Base-by-base conservation (phyloP, 805 yeast species). In the Metschnikowia anglica region DNA sequence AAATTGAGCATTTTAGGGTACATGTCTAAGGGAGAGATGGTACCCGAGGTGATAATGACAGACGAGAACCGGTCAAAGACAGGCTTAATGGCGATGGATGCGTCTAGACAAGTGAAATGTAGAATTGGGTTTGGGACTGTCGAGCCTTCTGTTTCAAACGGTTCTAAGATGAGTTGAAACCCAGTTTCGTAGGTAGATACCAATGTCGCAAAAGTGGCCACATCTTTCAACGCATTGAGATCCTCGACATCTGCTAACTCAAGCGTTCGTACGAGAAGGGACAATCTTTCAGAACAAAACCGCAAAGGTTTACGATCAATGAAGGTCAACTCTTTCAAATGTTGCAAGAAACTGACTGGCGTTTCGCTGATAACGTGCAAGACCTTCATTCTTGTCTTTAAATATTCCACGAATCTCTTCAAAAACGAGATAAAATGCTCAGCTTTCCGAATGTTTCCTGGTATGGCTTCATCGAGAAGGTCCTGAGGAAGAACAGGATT, bases 21-120 rank as follows among this genome's bases (percentile, higher is more conserved):
- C 99, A 93, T 93, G 58, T 93, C 98, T 61, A 93, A 77, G 1
- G 99, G 99, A 0, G 98, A 91, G 36, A 93, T 93, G 12, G 99
- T 93, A 52, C 99, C 99, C 0, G 97, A 88, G 0, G 99, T 93
- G 47, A 93, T 93, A 48, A 93, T 84, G 9, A 93, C 96, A 0
- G 97, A 85, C 6, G 88, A 82, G 58, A 91, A 93, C 46, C 90
- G 76, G 39, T 93, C 99, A 69, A 93, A 91, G 0, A 93, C 89
- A 0, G 99, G 99, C 59, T 89, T 93, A 52, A 93, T 93, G 3
- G 98, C 98, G 54, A 93, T 93, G 1, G 97, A 88, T 0, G 99
- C 99, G 68, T 93, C 99, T 36, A 93, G 71, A 68, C 99, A 93
- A 0, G 97, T 84, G 61, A 93, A 90, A 55, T 91, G 83, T 56